A percentile compares a stretch with the other conserved stretches of the same genome.
Conservation (phyloP, 2,329 filamentous ascomycete species). For the Akanthomyces lecanii region DNA sequence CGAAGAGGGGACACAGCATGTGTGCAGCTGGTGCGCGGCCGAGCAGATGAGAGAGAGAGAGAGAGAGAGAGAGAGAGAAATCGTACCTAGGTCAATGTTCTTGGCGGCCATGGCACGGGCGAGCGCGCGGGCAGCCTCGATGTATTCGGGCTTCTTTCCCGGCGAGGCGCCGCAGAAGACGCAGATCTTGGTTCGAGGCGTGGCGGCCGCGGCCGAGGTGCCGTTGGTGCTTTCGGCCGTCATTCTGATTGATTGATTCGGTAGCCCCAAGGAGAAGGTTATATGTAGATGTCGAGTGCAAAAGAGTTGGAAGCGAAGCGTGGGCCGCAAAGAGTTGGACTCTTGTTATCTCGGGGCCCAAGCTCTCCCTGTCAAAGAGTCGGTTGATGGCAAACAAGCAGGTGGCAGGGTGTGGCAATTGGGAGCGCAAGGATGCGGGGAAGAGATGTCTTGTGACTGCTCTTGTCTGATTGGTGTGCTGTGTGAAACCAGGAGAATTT, state of each 20-base stretch:
- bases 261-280: too few species aligned
- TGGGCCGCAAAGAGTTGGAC: background rate
- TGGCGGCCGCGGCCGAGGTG: conserved; percentile 20
- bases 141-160: conserved; percentile 69
- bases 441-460: background rate
- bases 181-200: conserved; percentile 63
- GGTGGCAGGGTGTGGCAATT: background rate
- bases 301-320: background rate
- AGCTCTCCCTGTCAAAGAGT: background rate
- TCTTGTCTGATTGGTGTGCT: too few species aligned
- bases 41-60: background rate
- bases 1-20: background rate
- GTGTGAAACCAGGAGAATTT: background rate
- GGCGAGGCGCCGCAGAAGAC: conserved; percentile 87
- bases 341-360: background rate
- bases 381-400: background rate
- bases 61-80: conserved; percentile 12
- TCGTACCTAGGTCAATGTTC: conserved; percentile 69
- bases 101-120: conserved; percentile 69
- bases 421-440: background rate
- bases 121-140: conserved; percentile 73
- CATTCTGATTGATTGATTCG: background rate
- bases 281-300: background rate
- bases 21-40: too few species aligned
- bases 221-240: conserved; percentile 23